Conservation (phyloP, 148 eudicot genomes). For the Dianthus caryophyllus region DNA sequence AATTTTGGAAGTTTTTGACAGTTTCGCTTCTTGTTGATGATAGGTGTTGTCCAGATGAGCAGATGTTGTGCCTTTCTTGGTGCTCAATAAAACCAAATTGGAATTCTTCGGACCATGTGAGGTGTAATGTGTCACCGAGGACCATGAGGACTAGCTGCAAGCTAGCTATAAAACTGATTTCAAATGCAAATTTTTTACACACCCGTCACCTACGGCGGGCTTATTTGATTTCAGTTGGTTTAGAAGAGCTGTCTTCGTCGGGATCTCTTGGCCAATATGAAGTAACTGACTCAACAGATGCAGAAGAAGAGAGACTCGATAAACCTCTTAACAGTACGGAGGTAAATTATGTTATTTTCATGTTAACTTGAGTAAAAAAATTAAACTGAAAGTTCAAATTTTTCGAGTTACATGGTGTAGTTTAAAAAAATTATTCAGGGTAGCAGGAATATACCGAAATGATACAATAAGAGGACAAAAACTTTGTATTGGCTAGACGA, state of each 20-base stretch:
- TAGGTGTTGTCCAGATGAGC: constrained; percentile 48
- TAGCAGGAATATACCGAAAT: neutral
- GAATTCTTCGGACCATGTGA: constrained; percentile 17
- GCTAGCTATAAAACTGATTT: constrained; percentile 24
- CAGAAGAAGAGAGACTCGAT: constrained; percentile 32
- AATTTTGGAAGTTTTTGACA: neutral
- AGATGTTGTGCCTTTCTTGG: constrained; percentile 29
- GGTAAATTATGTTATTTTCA: constrained; percentile 30
- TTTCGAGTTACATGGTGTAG: neutral
- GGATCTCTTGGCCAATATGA: constrained; percentile 33
- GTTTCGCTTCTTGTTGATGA: constrained; percentile 1
- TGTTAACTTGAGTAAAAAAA: neutral
- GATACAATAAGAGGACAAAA: neutral
- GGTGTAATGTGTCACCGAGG: constrained; percentile 31
- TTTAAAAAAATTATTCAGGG: neutral
- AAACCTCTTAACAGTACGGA: constrained; percentile 41
- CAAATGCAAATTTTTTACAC: constrained; percentile 20
- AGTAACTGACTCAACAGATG: constrained; percentile 19
- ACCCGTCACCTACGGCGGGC: constrained; percentile 25
- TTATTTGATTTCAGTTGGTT: constrained; percentile 35
- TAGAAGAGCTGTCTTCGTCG: constrained; percentile 46
- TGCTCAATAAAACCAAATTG: constrained; percentile 26
- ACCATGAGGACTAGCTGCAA: constrained; percentile 20
- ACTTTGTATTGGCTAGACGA: neutral
- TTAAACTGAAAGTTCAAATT: too few species aligned